These are phyloP conservation scores for Mycena alexandri DNA, from an alignment of 768 basidiomycete genomes.

Conservation along the genomic window DNA sequence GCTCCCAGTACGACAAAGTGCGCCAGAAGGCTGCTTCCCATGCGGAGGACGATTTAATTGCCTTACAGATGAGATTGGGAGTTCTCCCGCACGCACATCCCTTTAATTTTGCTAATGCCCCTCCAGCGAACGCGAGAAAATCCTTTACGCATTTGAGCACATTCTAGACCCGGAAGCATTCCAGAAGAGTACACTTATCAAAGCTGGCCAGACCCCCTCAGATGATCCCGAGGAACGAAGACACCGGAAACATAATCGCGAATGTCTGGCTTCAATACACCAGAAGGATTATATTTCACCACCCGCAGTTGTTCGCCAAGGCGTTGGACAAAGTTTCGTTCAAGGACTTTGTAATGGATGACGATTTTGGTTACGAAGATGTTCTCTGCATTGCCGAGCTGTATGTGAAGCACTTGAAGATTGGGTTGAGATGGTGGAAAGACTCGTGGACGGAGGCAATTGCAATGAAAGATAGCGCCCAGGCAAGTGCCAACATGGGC, in stretches of 20 bases:
- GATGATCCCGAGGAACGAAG: background rate
- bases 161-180: constrained; percentile 4
- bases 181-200: background rate
- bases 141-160: background rate
- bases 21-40: background rate
- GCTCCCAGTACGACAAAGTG: background rate
- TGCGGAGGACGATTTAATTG: constrained; percentile 7
- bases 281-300: constrained; percentile 47
- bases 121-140: constrained; percentile 14
- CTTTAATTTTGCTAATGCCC: background rate
- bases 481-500: constrained; percentile 19
- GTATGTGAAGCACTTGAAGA: background rate
- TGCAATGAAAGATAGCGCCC: constrained; percentile 1
- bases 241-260: background rate
- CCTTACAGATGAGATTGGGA: background rate
- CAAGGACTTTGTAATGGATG: constrained; percentile 47
- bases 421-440: constrained; percentile 26
- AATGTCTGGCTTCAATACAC: constrained; percentile 38
- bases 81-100: background rate
- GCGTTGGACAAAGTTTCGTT: constrained; percentile 48
- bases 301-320: constrained; percentile 45
- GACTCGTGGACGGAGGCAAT: constrained; percentile 21
- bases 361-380: constrained; percentile 47
- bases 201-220: background rate
- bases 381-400: background rate